These are phyloP conservation scores for Neofusicoccum umdonicola DNA, from an alignment of 2,329 filamentous ascomycete species.

Conservation along the genomic window DNA sequence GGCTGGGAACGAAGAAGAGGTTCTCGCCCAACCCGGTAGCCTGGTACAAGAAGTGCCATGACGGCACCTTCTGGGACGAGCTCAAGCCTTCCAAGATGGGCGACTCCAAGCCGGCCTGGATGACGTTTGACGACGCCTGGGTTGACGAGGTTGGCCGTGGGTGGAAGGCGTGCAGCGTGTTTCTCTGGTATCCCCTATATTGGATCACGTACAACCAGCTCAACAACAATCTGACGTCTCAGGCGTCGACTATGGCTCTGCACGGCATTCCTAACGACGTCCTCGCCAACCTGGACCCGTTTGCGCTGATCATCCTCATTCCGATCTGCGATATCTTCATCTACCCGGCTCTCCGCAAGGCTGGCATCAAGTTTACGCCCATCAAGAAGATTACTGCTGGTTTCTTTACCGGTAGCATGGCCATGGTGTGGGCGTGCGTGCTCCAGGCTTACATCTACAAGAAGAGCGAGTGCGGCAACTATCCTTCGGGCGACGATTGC, in stretches of 20 bases:
- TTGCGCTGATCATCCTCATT: conserved; percentile 73
- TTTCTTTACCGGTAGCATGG: conserved; percentile 63
- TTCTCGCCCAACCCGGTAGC: conserved; percentile 57
- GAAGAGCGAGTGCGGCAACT: conserved; percentile 30
- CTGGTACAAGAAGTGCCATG: conserved; percentile 56
- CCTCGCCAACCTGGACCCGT: conserved; percentile 72
- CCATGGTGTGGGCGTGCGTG: conserved; percentile 58
- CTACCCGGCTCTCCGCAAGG: conserved; percentile 65
- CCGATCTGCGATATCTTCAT: conserved; percentile 65
- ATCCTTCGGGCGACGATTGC: conserved; percentile 50
- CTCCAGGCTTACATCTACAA: conserved; percentile 55
- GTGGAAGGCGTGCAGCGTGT: conserved; percentile 36
- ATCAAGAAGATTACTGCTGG: conserved; percentile 73
- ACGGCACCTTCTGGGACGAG: conserved; percentile 60
- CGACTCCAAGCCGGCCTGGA: conserved; percentile 61
- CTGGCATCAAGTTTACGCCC: conserved; percentile 66
- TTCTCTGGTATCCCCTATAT: conserved; percentile 65
- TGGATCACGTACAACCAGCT: conserved; percentile 70
- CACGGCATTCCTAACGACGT: conserved; percentile 75
- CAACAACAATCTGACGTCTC: conserved; percentile 65
- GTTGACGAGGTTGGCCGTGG: conserved; percentile 76
- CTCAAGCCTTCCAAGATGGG: conserved; percentile 64
- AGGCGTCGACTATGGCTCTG: conserved; percentile 65
- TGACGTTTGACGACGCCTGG: conserved; percentile 78
- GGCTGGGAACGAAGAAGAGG: conserved; percentile 57